Evolutionary conservation across 257 asterid genomes (phyloP).

Genomic region (Buddleja alternifolia): DNA sequence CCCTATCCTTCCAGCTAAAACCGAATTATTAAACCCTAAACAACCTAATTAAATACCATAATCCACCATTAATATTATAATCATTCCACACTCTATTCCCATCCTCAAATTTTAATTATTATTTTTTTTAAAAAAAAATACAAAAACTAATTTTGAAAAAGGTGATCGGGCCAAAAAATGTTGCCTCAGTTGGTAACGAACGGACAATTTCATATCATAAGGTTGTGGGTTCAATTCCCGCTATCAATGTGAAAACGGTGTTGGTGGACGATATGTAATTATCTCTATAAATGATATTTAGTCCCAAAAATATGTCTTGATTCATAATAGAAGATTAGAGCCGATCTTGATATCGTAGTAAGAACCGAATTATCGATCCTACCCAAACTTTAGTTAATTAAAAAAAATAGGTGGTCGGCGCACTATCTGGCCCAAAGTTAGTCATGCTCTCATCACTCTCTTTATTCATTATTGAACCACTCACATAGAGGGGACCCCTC

Average conservation of each 20-base stretch:
- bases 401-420: constrained; percentile 31
- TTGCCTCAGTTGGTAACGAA: too few species aligned
- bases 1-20: constrained; percentile 25
- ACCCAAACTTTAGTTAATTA: too few species aligned
- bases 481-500: neutral
- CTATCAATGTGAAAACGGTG: too few species aligned
- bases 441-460: constrained; percentile 15
- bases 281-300: too few species aligned
- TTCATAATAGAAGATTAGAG: too few species aligned
- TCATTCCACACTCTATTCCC: constrained; percentile 10
- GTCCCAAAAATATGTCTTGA: too few species aligned
- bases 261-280: too few species aligned
- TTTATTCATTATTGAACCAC: neutral
- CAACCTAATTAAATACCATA: constrained; percentile 15
- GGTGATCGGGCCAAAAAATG: too few species aligned
- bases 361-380: too few species aligned
- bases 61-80: constrained; percentile 14
- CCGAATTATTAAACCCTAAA: constrained; percentile 28
- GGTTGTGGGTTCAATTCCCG: too few species aligned
- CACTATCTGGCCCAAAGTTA: constrained; percentile 27
- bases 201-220: too few species aligned
- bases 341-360: too few species aligned
- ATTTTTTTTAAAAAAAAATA: neutral
- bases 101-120: constrained; percentile 25
- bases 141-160: constrained; percentile 10